Conservation (phyloP, 1,284 basidiomycete genomes). For the Ustilago crameri region DNA sequence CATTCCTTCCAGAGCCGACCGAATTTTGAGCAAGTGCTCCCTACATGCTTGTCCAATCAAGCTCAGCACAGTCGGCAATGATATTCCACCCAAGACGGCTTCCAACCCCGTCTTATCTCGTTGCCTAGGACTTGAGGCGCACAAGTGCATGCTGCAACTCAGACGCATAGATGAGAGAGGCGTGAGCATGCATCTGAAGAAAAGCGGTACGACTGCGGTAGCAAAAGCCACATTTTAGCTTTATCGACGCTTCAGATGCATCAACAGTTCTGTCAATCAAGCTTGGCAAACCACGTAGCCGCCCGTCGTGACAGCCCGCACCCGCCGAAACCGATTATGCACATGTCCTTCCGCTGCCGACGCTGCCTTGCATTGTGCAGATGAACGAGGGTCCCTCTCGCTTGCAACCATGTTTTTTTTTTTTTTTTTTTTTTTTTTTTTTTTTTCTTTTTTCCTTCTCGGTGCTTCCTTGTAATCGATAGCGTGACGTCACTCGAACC, state of each 20-base stretch:
- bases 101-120: neutral
- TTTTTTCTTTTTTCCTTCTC: no score
- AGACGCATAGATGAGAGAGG: neutral
- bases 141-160: neutral
- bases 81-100: neutral
- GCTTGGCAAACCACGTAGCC: neutral
- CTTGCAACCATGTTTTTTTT: neutral
- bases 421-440: no score
- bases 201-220: conserved; percentile 1
- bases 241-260: neutral
- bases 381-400: conserved; percentile 28
- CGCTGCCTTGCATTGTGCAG: conserved; percentile 18
- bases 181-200: no score
- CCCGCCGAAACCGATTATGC: neutral
- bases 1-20: neutral
- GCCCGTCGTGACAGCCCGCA: neutral
- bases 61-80: neutral
- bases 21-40: neutral
- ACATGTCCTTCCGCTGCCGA: neutral
- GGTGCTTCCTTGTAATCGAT: conserved; percentile 22
- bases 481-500: conserved; percentile 37
- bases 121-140: no score
- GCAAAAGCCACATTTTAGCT: neutral
- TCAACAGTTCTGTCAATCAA: neutral
- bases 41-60: neutral